A percentile compares a stretch with the other conserved stretches of the same genome.
Evolutionary conservation across 2,329 filamentous ascomycete genomes (phyloP).

Genomic region (Exophiala aquamarina): DNA sequence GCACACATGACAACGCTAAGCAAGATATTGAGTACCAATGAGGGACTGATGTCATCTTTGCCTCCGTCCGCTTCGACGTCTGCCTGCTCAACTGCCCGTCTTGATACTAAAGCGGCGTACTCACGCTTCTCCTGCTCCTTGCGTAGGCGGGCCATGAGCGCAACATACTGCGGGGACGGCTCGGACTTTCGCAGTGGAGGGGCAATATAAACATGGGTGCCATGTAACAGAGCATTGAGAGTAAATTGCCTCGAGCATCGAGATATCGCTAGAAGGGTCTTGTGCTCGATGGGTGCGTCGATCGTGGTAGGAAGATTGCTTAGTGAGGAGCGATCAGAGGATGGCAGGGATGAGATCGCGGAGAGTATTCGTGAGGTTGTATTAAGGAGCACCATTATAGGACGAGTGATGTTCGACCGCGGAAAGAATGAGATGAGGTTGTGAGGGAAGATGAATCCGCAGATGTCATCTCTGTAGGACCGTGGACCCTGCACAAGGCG

Average conservation of each 20-base stretch:
- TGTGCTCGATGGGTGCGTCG: constrained; percentile 42
- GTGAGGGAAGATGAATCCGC: constrained; percentile 9
- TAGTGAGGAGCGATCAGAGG: constrained; percentile 32
- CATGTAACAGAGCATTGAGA: constrained; percentile 70
- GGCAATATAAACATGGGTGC: constrained; percentile 71
- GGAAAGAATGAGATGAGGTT: not conserved
- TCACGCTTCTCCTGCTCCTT: constrained; percentile 76
- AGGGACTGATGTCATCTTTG: constrained; percentile 41
- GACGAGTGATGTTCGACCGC: no score
- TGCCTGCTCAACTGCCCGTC: constrained; percentile 39
- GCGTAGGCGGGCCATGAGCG: constrained; percentile 81
- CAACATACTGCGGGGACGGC: constrained; percentile 79
- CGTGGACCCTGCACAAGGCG: no score
- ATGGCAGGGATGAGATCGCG: constrained; percentile 39
- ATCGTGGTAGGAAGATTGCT: constrained; percentile 23
- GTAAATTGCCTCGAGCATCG: constrained; percentile 39
- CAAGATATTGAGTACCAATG: constrained; percentile 83
- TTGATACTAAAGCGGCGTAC: constrained; percentile 71
- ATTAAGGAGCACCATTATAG: constrained; percentile 45
- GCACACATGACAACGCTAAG: constrained; percentile 75
- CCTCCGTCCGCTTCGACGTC: constrained; percentile 35
- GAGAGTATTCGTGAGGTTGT: constrained; percentile 40
- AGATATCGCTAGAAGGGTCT: constrained; percentile 39
- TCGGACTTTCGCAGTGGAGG: constrained; percentile 78
- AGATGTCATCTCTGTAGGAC: no score